Evolutionary conservation across 1,284 basidiomycete genomes (phyloP).

Genomic region (Boletus subluridellus): DNA sequence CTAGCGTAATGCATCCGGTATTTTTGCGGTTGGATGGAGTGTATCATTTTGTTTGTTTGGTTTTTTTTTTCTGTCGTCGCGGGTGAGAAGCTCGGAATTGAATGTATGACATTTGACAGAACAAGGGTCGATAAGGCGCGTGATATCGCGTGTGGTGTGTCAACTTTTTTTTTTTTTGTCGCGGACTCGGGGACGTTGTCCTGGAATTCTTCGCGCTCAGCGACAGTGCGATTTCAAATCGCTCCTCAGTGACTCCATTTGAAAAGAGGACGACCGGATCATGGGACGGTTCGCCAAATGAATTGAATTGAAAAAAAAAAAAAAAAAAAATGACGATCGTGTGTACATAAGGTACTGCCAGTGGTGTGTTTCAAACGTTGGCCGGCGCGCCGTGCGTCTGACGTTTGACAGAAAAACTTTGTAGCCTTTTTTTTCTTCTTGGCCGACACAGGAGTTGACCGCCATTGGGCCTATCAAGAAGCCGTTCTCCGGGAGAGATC

Average conservation of each 20-base stretch:
- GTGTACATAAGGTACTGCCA: too few species aligned
- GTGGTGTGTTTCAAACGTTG: too few species aligned
- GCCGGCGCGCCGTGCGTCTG: too few species aligned
- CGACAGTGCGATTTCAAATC: background rate
- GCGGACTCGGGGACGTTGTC: background rate
- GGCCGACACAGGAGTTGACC: too few species aligned
- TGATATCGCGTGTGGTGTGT: background rate
- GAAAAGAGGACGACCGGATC: background rate
- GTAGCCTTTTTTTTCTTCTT: too few species aligned
- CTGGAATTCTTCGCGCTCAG: background rate
- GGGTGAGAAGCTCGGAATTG: background rate
- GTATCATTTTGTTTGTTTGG: background rate
- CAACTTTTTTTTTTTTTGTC: background rate
- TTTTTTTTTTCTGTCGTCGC: background rate
- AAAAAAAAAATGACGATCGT: too few species aligned
- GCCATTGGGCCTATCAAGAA: too few species aligned
- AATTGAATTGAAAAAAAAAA: too few species aligned
- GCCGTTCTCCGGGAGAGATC: too few species aligned
- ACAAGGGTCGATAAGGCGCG: background rate
- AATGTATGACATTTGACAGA: background rate
- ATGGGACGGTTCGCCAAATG: background rate
- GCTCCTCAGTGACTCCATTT: background rate
- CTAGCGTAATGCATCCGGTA: conserved; percentile 17
- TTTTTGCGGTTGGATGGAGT: background rate
- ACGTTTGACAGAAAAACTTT: too few species aligned